Evolutionary conservation across 805 yeast genomes (phyloP).

Genomic region (Wickerhamiella kazuoi): DNA sequence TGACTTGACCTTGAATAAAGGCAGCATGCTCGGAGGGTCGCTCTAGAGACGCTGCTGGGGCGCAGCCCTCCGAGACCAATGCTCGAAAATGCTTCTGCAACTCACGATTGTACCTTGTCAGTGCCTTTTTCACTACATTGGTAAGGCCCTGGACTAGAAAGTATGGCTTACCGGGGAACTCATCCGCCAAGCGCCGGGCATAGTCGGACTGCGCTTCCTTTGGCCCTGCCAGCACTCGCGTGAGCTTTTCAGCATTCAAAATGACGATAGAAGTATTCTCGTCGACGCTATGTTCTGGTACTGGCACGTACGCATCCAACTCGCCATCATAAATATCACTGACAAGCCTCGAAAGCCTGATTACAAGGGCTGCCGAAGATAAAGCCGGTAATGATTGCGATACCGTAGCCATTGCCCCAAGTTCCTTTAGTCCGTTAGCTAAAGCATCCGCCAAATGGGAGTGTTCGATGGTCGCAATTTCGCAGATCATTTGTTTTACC

Average conservation of each 20-base stretch:
- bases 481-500: no score
- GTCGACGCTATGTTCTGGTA: neutral
- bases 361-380: no score
- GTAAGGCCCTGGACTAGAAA: neutral
- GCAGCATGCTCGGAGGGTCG: neutral
- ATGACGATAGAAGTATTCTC: neutral
- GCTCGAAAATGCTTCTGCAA: no score
- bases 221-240: neutral
- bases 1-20: neutral
- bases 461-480: no score
- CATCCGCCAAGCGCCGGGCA: neutral
- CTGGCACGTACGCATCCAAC: neutral
- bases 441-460: no score
- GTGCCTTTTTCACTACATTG: neutral
- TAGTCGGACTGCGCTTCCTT: neutral
- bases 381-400: no score
- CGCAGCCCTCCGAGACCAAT: no score
- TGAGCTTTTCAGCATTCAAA: neutral
- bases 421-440: no score
- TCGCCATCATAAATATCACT: neutral
- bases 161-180: neutral
- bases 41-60: no score
- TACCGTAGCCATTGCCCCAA: no score
- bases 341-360: neutral
- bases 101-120: neutral